Conservation (phyloP, 139 green algal species). For the Auxenochlorella pyrenoidosa region DNA sequence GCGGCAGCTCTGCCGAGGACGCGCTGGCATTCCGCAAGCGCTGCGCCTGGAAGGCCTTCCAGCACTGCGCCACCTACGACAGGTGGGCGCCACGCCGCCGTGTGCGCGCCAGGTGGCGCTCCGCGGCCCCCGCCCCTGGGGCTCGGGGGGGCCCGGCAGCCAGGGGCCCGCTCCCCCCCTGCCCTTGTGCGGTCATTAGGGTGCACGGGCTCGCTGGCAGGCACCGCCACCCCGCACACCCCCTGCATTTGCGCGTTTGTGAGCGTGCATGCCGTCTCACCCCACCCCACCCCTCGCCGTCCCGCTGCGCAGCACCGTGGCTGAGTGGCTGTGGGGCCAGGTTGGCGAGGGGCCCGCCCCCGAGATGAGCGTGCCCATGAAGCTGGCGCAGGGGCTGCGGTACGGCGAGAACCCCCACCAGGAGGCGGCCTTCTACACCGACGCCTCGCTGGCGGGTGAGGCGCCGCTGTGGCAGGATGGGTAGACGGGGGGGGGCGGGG, state of each 20-base stretch:
- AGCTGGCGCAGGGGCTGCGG: slow-evolving; percentile 76
- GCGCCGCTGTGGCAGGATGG: neutral
- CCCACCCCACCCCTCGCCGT: neutral
- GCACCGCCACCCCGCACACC: no score
- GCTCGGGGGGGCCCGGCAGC: no score
- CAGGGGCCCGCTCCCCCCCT: no score
- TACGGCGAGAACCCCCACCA: slow-evolving; percentile 99
- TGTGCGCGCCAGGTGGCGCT: no score
- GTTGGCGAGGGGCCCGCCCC: slow-evolving; percentile 36
- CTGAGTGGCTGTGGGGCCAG: slow-evolving; percentile 20
- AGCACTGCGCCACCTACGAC: slow-evolving; percentile 97
- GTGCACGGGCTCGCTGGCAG: no score
- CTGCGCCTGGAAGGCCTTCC: slow-evolving; percentile 99
- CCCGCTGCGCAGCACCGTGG: slow-evolving; percentile 7
- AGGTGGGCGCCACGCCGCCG: neutral
- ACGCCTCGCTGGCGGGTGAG: slow-evolving; percentile 78
- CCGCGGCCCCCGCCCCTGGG: no score
- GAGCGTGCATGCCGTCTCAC: neutral
- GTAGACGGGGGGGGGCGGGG: no score
- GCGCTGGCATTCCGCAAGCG: slow-evolving; percentile 66
- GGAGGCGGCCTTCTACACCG: slow-evolving; percentile 95
- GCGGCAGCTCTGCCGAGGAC: neutral
- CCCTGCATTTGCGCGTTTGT: no score
- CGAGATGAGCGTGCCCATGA: slow-evolving; percentile 87
- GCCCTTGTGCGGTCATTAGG: no score